Conservation (phyloP, 2,329 filamentous ascomycete species). For the Thelonectria discophora region DNA sequence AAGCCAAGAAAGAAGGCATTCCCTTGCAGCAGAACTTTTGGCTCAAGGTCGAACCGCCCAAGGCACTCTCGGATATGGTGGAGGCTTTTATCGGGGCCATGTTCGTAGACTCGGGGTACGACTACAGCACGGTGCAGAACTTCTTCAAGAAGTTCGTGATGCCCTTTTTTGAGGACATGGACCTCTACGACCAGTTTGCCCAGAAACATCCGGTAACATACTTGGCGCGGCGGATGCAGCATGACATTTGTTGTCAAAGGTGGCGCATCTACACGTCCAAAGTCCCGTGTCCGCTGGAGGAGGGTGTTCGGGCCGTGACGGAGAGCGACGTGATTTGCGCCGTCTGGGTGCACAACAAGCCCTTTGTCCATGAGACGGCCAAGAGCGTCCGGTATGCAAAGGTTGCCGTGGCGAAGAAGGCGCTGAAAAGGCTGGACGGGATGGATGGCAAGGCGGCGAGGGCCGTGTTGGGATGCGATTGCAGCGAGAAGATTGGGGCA, state of each 20-base stretch:
- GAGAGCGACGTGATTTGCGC: conserved; percentile 71
- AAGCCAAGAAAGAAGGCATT: conserved; percentile 45
- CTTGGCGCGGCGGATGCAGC: conserved; percentile 70
- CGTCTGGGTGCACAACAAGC: conserved; percentile 77
- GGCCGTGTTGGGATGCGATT: conserved; percentile 70
- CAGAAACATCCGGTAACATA: conserved; percentile 85
- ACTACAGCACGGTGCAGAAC: conserved; percentile 74
- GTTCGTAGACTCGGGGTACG: conserved; percentile 87
- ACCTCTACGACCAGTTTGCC: conserved; percentile 85
- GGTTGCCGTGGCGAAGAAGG: conserved; percentile 68
- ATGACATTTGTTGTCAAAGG: conserved; percentile 70
- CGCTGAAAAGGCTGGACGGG: conserved; percentile 57
- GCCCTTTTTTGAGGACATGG: conserved; percentile 86
- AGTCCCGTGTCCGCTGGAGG: conserved; percentile 52
- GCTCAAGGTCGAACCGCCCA: conserved; percentile 73
- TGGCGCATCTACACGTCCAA: conserved; percentile 64
- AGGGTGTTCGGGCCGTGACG: conserved; percentile 50
- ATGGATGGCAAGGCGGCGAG: conserved; percentile 64
- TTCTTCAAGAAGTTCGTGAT: conserved; percentile 83
- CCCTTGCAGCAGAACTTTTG: conserved; percentile 69
- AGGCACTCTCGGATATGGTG: conserved; percentile 82
- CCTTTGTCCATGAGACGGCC: conserved; percentile 69
- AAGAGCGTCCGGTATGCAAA: conserved; percentile 79
- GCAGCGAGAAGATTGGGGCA: conserved; percentile 45
- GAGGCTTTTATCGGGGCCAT: conserved; percentile 90